phyloP scores from a whole-genome alignment of 2,329 filamentous ascomycete species.

The Paracorniculantispora psalliotae region DNA sequence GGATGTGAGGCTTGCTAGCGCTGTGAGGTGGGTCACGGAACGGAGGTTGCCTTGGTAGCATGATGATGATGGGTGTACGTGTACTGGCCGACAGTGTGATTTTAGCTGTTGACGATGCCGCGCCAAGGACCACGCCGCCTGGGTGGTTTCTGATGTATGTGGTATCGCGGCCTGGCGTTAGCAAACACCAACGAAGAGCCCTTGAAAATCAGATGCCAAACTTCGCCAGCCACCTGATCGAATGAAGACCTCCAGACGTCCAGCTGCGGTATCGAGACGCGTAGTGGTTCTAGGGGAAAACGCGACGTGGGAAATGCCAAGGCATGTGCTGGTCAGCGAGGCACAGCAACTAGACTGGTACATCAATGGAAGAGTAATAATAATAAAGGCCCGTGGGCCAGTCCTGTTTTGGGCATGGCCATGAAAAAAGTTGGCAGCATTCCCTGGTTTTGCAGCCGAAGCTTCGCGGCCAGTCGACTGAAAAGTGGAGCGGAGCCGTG shows the following conservation, averaged over 20 bases:
- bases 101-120: background rate
- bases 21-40: background rate
- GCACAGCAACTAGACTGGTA: background rate
- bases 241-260: background rate
- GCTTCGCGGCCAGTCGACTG: background rate
- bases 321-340: background rate
- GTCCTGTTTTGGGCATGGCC: background rate
- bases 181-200: too few species aligned
- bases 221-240: background rate
- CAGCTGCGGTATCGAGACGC: background rate
- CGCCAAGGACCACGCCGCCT: background rate
- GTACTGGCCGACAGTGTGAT: background rate
- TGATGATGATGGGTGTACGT: background rate
- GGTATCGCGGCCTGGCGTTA: too few species aligned
- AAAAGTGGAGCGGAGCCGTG: background rate
- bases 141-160: too few species aligned
- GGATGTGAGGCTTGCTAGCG: background rate
- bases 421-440: constrained; percentile 5
- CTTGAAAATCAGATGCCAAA: too few species aligned
- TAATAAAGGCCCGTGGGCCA: background rate
- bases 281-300: background rate
- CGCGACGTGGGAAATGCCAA: background rate
- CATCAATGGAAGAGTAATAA: background rate
- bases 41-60: background rate
- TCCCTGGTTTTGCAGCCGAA: background rate